A percentile compares a stretch with the other conserved stretches of the same genome.
These are phyloP conservation scores for Zygnema circumcarinatum DNA, from an alignment of 139 green algal genomes.

Conservation along the genomic window DNA sequence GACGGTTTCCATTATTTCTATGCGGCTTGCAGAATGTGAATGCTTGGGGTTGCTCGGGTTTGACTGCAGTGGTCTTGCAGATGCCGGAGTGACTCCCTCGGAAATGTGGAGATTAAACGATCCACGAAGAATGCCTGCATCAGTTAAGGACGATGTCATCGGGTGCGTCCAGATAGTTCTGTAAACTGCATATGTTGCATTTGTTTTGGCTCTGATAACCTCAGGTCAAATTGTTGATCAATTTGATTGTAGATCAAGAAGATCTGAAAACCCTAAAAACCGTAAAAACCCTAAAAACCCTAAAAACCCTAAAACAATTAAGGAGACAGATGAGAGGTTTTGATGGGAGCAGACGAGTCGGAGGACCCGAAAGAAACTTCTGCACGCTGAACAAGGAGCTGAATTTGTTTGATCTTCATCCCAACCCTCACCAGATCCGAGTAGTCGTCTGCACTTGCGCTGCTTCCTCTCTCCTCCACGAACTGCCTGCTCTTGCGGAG, in stretches of 20 bases:
- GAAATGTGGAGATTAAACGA: constrained; percentile 50
- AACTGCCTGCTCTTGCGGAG: neutral
- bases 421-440: constrained; percentile 2
- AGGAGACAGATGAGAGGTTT: no score
- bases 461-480: constrained; percentile 26
- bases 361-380: constrained; percentile 16
- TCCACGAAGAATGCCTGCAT: constrained; percentile 26
- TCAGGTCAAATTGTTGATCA: no score
- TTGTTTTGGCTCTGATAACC: no score
- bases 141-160: constrained; percentile 42
- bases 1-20: no score
- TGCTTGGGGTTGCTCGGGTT: no score
- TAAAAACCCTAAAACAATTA: no score
- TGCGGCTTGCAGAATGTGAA: no score
- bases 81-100: neutral
- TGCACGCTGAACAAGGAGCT: constrained; percentile 38
- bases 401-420: constrained; percentile 29
- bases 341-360: neutral
- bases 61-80: constrained; percentile 39
- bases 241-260: no score
- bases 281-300: no score
- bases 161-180: neutral
- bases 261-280: no score
- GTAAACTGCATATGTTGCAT: neutral
- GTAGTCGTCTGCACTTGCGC: constrained; percentile 51